Conservation (phyloP, 768 basidiomycete genomes). For the Russula sp. region DNA sequence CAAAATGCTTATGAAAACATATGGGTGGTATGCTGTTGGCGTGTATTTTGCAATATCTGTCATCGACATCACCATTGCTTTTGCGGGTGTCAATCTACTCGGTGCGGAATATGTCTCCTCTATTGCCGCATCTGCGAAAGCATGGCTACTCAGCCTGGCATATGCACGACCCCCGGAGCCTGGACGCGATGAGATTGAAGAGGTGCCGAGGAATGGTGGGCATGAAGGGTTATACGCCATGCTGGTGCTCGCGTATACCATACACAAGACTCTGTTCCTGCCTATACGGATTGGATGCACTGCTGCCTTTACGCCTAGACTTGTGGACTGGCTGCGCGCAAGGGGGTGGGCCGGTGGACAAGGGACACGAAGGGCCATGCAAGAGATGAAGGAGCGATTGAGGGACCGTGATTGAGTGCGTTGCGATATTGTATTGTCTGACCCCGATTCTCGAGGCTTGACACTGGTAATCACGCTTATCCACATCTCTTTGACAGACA, state of each 20-base stretch:
- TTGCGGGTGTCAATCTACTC: constrained; percentile 74
- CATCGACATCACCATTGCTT: constrained; percentile 80
- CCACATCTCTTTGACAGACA: background rate
- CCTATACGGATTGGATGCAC: constrained; percentile 88
- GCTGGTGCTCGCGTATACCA: constrained; percentile 84
- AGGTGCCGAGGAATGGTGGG: constrained; percentile 32
- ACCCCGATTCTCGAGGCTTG: background rate
- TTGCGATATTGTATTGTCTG: constrained; percentile 18
- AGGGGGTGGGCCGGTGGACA: constrained; percentile 76
- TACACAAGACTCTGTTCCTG: constrained; percentile 92
- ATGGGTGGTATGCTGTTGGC: constrained; percentile 94
- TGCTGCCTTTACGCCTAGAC: constrained; percentile 71
- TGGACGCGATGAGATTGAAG: constrained; percentile 57
- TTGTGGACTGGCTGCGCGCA: constrained; percentile 79
- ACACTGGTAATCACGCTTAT: background rate
- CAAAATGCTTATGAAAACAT: constrained; percentile 79
- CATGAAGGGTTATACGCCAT: constrained; percentile 85
- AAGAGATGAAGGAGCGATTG: constrained; percentile 34
- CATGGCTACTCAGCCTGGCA: constrained; percentile 37
- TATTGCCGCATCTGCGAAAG: constrained; percentile 52
- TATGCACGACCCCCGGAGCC: constrained; percentile 54
- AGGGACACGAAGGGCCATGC: constrained; percentile 60
- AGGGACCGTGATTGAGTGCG: constrained; percentile 23
- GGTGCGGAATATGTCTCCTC: constrained; percentile 86
- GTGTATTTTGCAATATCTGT: constrained; percentile 71